Percentiles rank a stretch among this genome's conserved stretches.
phyloP scores from a whole-genome alignment of 2,329 filamentous ascomycete genomes.

The Incumbomyces delicatus region DNA sequence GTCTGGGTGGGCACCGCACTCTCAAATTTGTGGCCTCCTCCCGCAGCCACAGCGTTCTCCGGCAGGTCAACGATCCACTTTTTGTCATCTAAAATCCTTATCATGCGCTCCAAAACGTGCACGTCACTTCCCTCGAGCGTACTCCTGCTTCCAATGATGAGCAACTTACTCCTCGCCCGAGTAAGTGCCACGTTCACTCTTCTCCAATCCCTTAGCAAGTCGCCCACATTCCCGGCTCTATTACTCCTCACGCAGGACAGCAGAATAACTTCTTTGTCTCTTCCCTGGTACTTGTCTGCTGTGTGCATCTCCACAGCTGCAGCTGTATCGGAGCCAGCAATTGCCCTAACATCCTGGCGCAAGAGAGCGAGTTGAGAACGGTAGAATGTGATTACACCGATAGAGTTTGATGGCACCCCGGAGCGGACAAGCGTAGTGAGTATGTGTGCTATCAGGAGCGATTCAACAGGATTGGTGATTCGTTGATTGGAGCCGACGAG shows the following conservation, averaged over 20 bases:
- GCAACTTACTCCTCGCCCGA: conserved; percentile 78
- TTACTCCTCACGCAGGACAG: conserved; percentile 84
- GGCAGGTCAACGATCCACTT: conserved; percentile 74
- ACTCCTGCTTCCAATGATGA: conserved; percentile 72
- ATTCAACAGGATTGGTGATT: conserved; percentile 81
- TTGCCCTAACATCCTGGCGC: conserved; percentile 56
- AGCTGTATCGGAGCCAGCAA: conserved; percentile 26
- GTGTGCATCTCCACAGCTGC: conserved; percentile 84
- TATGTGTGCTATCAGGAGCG: conserved; percentile 64
- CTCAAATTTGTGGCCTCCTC: conserved; percentile 61
- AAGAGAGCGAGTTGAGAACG: conserved; percentile 81
- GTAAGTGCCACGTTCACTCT: conserved; percentile 95
- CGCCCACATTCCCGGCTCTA: conserved; percentile 70
- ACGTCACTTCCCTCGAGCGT: conserved; percentile 58
- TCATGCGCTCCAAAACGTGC: conserved; percentile 67
- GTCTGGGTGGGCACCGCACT: conserved; percentile 26
- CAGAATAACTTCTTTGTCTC: conserved; percentile 88
- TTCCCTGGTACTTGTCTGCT: conserved; percentile 89
- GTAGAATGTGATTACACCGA: conserved; percentile 96
- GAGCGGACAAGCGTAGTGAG: conserved; percentile 67
- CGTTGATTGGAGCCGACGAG: conserved; percentile 59
- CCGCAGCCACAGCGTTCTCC: conserved; percentile 36
- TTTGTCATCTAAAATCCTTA: conserved; percentile 64
- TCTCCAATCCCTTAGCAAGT: conserved; percentile 82
- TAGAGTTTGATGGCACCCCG: conserved; percentile 64